A percentile compares a stretch with the other conserved stretches of the same genome.
These are phyloP conservation scores for Tilletia indica DNA, from an alignment of 1,284 basidiomycete genomes.

Conservation along the genomic window DNA sequence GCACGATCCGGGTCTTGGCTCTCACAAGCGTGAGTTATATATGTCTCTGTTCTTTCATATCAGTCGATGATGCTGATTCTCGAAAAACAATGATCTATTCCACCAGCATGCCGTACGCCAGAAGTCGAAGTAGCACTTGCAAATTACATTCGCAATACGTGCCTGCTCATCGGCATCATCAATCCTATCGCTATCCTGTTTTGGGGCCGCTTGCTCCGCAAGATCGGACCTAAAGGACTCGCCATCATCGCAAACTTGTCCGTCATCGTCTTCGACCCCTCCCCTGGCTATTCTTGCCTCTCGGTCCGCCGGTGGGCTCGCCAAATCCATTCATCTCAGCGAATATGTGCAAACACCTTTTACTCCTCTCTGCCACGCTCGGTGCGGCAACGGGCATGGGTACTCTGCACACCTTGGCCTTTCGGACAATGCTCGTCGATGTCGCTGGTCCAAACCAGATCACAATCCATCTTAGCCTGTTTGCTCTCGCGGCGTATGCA, in stretches of 20 bases:
- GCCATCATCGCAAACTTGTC: background rate
- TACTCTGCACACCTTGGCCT: background rate
- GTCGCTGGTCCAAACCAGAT: background rate
- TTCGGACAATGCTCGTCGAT: background rate
- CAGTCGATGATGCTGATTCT: background rate
- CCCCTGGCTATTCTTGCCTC: background rate
- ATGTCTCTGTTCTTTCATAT: too few relatives aligned
- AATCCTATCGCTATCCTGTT: background rate
- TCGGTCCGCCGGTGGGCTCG: background rate
- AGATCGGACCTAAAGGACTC: background rate
- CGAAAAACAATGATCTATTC: background rate
- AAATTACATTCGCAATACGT: background rate
- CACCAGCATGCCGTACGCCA: background rate
- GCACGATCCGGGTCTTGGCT: background rate
- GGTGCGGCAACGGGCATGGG: constrained; percentile 1
- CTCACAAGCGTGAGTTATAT: background rate
- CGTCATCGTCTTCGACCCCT: constrained; percentile 4
- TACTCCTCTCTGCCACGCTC: background rate
- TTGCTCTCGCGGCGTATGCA: background rate
- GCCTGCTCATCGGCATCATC: background rate
- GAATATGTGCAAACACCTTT: background rate
- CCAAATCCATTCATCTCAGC: background rate
- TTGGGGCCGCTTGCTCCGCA: background rate
- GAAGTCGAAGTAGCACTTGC: background rate
- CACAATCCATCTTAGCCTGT: background rate